Conservation (phyloP, 2,329 filamentous ascomycete genomes). For the Trichoderma afroharzianum region DNA sequence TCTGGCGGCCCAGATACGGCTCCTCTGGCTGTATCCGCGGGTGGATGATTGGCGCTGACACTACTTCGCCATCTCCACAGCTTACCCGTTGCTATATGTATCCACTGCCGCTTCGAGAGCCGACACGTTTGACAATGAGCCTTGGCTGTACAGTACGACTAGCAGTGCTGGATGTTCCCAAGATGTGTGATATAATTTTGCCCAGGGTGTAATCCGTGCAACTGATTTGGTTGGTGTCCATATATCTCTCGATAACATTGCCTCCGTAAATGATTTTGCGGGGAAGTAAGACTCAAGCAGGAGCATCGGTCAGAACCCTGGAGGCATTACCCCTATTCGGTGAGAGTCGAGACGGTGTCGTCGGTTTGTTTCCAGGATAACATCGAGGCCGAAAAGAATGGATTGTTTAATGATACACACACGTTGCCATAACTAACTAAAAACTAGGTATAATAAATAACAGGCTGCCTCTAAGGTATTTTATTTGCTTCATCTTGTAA, state of each 20-base stretch:
- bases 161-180: neutral
- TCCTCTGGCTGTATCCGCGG: slow-evolving; percentile 3
- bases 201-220: neutral
- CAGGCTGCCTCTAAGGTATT: neutral
- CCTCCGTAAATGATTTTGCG: neutral
- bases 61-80: neutral
- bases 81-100: neutral
- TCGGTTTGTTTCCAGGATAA: neutral
- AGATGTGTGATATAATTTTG: neutral
- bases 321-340: neutral
- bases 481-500: neutral
- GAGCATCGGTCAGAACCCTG: neutral
- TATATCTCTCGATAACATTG: neutral
- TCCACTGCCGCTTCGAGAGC: neutral
- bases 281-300: neutral
- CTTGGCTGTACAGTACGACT: neutral
- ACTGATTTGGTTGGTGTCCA: neutral
- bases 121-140: neutral
- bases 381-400: neutral
- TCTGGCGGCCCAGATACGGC: neutral
- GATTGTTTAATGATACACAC: neutral
- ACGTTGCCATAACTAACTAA: neutral
- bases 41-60: neutral
- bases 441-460: neutral
- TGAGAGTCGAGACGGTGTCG: neutral